Base-by-base conservation (phyloP, 2,329 filamentous ascomycete genomes). In the Hymenoscyphus fructigenus region DNA sequence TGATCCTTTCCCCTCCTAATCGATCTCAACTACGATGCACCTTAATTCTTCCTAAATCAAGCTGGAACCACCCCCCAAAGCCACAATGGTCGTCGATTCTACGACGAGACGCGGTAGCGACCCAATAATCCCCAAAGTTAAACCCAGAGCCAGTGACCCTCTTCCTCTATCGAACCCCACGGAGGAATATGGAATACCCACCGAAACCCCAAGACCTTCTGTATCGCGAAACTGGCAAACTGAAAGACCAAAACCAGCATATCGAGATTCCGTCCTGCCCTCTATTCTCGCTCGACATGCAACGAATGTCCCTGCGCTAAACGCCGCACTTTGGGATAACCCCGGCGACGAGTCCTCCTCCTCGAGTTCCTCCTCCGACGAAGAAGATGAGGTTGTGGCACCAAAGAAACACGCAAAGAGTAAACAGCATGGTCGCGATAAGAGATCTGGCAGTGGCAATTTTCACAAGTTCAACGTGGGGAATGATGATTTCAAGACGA, bases 401-500 rank as follows among this genome's bases (percentile, higher is more conserved):
- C 23, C 47, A 23, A 44, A 56, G 50, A 32, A 57, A 5, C 47
- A 17, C 5, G 41, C 15, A 15, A 57, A 44, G 34, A 62, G 32
- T 26, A 57, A 28, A 32, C 61, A 57, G 29, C 57, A 63, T 23
- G 50, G 23, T 32, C 57, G 34, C 62, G 44, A 50, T 41, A 55
- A 38, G 36, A 57, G 50, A 23, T 62, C 50, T 17, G 59, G 50
- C 12, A 62, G 58, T 63, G 67, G 68, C 2, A 60, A 62, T 57
- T 88, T 82, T 69, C 79, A 83, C 0, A 80, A 80, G 2, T 89
- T 91, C 75, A 79, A 79, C 47, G 80, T 91, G 20, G 82, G 81
- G 5, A 89, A 91, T 69, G 83, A 90, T 3, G 79, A 89, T 59
- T 90, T 88, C 76, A 81, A 79, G 23, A 90, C 87, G 0, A 86